phyloP scores from a whole-genome alignment of 306 rosid genomes.

The Senna siamea region DNA sequence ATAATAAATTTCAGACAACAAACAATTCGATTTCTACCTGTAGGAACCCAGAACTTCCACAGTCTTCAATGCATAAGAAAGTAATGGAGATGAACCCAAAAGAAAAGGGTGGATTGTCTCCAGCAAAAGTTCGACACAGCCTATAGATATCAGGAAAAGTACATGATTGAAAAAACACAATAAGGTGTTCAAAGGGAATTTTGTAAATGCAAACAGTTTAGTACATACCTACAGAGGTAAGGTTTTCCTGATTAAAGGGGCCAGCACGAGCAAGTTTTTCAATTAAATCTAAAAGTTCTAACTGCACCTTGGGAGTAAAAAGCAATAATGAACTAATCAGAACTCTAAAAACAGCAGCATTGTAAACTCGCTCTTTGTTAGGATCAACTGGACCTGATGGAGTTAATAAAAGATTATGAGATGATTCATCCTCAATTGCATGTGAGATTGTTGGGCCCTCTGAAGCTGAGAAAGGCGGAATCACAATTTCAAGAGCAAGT shows the following conservation, averaged over 20 bases:
- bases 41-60: slow-evolving; percentile 96
- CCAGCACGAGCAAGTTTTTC: slow-evolving; percentile 86
- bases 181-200: slow-evolving; percentile 36
- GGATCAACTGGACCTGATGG: slow-evolving; percentile 83
- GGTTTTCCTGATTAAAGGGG: slow-evolving; percentile 88
- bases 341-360: slow-evolving; percentile 86
- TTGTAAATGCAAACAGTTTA: slow-evolving; percentile 30
- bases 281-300: slow-evolving; percentile 74
- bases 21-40: slow-evolving; percentile 58
- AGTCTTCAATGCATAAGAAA: slow-evolving; percentile 78
- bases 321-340: slow-evolving; percentile 78
- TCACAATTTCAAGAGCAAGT: slow-evolving; percentile 88
- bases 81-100: slow-evolving; percentile 82
- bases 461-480: slow-evolving; percentile 74
- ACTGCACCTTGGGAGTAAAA: slow-evolving; percentile 88
- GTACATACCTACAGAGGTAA: slow-evolving; percentile 82
- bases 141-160: slow-evolving; percentile 46
- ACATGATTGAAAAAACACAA: slow-evolving; percentile 21
- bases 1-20: slow-evolving; percentile 31
- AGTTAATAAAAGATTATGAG: slow-evolving; percentile 60
- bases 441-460: slow-evolving; percentile 59
- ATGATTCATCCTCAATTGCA: slow-evolving; percentile 52
- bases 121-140: slow-evolving; percentile 91
- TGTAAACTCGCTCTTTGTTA: slow-evolving; percentile 76
- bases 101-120: slow-evolving; percentile 93